Evolutionary conservation across 495 filamentous ascomycete genomes (phyloP), one percentile per base, ranked within the genome.

Genomic region (Cercophora newfieldiana): DNA sequence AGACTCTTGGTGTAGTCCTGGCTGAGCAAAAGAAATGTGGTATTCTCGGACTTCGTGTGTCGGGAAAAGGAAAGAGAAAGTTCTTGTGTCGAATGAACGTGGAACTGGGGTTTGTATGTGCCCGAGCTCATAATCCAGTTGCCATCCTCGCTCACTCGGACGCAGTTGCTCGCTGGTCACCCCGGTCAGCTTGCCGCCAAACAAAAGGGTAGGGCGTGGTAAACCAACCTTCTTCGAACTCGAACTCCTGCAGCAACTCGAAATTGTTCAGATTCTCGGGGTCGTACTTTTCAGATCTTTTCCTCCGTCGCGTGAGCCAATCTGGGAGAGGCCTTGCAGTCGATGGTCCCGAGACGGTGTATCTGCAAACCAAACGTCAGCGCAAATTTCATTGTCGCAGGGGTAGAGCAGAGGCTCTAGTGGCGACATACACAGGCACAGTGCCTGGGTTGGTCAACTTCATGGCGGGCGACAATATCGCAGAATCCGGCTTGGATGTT

Each of bases 91-190:
- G 97, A 90, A 74, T 99, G 96, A 6, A 91, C 91, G 74, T 97
- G 95, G 66, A 97, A 97, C 77, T 98, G 95, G 7, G 95, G 96
- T 71, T 99, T 98, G 80, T 99, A 84, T 75, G 78, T 86, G 85
- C 94, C 95, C 68, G 94, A 96, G 69, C 92, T 96, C 91, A 98
- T 96, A 10, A 97, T 92, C 91, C 95, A 99, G 72, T 98, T 89
- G 37, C 94, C 94, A 86, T 99, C 96, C 64, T 97, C 95, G 74
- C 92, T 96, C 31, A 92, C 90, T 33, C 92, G 82, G 54, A 99
- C 84, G 74, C 94, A 97, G 53, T 89, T 86, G 74, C 94, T 97
- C n/a, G 96, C 93, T 73, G 44, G 65, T 37, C 0, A 28, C 6
- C 8, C 16, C 28, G 1, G 60, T 68, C 59, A 69, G 66, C 26